Percentiles rank a stretch among this genome's conserved stretches.
phyloP scores from a whole-genome alignment of 257 asterid species.

The Jaltomata sinuosa region DNA sequence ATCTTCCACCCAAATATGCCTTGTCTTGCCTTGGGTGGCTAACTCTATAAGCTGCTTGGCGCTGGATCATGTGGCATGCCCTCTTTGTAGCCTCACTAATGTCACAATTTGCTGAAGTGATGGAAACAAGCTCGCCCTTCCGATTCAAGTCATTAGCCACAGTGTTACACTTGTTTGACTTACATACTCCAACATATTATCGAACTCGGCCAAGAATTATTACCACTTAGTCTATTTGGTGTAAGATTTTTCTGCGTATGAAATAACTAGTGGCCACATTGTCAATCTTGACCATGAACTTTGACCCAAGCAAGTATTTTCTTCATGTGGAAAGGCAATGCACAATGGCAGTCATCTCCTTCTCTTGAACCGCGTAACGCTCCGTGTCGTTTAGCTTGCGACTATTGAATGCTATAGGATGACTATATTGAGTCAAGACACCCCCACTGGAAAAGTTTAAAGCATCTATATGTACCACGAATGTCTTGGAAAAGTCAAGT shows the following conservation, averaged over 20 bases:
- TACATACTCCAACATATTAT: neutral
- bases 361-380: neutral
- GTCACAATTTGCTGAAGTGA: neutral
- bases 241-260: neutral
- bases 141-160: neutral
- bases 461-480: neutral
- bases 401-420: neutral
- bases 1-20: neutral
- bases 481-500: neutral
- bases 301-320: too few relatives aligned
- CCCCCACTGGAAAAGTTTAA: neutral
- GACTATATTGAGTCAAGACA: neutral
- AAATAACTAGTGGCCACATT: neutral
- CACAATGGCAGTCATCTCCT: too few relatives aligned
- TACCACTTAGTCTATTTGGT: neutral
- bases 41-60: neutral
- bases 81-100: neutral
- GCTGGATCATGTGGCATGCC: neutral
- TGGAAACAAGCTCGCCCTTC: neutral
- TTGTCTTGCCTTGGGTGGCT: neutral
- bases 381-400: neutral
- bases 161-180: neutral
- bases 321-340: neutral
- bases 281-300: neutral
- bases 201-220: neutral